These are phyloP conservation scores for Rubia occidens DNA, from an alignment of 305 asterid genomes.

Conservation along the genomic window DNA sequence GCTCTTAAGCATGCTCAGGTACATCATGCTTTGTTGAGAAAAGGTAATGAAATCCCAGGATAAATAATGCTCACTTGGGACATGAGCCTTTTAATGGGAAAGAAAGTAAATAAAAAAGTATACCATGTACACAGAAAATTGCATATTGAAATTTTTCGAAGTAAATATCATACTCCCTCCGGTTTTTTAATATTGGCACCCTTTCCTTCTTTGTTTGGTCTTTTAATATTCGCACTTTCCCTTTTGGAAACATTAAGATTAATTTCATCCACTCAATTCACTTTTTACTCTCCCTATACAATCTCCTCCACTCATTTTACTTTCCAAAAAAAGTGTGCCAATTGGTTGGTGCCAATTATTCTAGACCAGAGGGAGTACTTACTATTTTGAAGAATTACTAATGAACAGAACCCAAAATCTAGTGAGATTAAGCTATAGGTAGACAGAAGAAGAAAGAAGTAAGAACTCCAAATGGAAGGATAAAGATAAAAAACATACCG, in stretches of 20 bases:
- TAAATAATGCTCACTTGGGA: not conserved
- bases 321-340: too few species aligned
- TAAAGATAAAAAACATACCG: constrained; percentile 37
- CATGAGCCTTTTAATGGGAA: not conserved
- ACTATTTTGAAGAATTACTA: not conserved
- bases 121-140: not conserved
- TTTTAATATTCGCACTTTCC: too few species aligned
- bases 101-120: not conserved
- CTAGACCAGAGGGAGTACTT: not conserved
- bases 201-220: too few species aligned
- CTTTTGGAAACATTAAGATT: too few species aligned
- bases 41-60: not conserved
- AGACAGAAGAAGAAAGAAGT: constrained; percentile 5
- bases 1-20: not conserved
- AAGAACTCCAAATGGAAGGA: not conserved
- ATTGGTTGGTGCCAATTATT: too few species aligned
- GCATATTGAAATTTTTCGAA: not conserved
- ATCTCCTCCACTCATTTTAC: too few species aligned
- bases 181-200: too few species aligned
- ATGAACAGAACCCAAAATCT: not conserved
- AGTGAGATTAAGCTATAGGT: not conserved
- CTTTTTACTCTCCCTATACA: too few species aligned
- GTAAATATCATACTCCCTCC: not conserved
- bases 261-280: too few species aligned
- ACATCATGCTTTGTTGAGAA: constrained; percentile 1